These are phyloP conservation scores for Nymphaea thermarum DNA, from an alignment of 164 flowering plant species.

Conservation along the genomic window DNA sequence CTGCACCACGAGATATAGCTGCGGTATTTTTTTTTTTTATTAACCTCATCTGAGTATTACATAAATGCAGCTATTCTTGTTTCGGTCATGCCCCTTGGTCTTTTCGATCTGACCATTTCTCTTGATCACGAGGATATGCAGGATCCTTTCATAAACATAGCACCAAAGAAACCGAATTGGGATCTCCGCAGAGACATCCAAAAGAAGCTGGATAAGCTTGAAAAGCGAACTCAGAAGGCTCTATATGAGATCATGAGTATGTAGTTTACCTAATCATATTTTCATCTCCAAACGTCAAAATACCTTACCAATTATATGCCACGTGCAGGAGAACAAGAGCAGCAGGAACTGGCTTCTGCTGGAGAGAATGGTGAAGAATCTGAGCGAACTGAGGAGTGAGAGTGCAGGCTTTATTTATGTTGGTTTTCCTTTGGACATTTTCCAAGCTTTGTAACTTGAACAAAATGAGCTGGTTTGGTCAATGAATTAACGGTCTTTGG, in stretches of 20 bases:
- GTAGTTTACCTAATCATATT: constrained; percentile 2
- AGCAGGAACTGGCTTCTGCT: constrained; percentile 5
- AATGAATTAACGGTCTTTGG: too few relatives aligned
- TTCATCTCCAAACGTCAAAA: too few relatives aligned
- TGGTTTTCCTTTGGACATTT: too few relatives aligned
- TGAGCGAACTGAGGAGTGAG: not conserved
- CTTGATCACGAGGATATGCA: constrained; percentile 10
- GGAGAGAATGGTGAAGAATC: constrained; percentile 9
- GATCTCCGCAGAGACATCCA: constrained; percentile 88
- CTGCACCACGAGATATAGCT: constrained; percentile 27
- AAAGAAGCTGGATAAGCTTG: constrained; percentile 88
- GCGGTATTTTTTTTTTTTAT: constrained; percentile 34
- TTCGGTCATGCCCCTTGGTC: not conserved
- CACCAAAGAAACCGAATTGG: constrained; percentile 99
- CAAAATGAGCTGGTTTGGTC: too few relatives aligned
- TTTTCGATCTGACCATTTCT: not conserved
- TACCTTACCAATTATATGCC: not conserved
- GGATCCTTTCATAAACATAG: constrained; percentile 94
- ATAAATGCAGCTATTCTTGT: not conserved
- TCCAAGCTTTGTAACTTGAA: too few relatives aligned
- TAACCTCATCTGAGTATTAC: not conserved
- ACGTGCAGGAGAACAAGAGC: constrained; percentile 15
- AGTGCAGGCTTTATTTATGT: too few relatives aligned
- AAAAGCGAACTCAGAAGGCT: constrained; percentile 85
- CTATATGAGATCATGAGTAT: constrained; percentile 60